Percentiles rank a stretch among this genome's conserved stretches.
Conservation (phyloP, 306 rosid species). For the Gastrolobium villosum region DNA sequence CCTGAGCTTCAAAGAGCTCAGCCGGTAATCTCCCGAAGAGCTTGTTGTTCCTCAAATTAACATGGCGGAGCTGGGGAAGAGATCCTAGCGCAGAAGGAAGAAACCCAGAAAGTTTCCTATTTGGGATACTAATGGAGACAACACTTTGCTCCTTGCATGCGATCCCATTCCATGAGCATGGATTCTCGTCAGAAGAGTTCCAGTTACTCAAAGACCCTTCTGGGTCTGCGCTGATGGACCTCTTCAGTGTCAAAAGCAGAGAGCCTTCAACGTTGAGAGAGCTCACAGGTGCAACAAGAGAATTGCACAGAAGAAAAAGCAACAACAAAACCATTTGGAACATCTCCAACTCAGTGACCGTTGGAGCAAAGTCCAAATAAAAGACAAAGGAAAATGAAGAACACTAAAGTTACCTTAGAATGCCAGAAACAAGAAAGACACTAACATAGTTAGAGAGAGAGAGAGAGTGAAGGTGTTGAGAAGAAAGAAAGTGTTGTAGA, state of each 20-base stretch:
- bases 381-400: conserved; percentile 39
- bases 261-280: conserved; percentile 64
- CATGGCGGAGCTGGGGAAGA: conserved; percentile 72
- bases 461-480: neutral
- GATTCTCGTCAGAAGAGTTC: conserved; percentile 75
- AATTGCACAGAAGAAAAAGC: conserved; percentile 55
- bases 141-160: conserved; percentile 73
- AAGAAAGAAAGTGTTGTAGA: conserved; percentile 31
- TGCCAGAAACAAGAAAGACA: conserved; percentile 33
- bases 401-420: conserved; percentile 42
- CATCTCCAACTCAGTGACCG: conserved; percentile 45
- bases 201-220: conserved; percentile 67
- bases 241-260: conserved; percentile 68
- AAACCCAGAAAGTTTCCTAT: conserved; percentile 69
- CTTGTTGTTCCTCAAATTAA: conserved; percentile 72
- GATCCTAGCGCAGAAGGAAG: conserved; percentile 67
- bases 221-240: conserved; percentile 68
- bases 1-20: conserved; percentile 67
- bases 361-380: conserved; percentile 7
- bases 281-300: conserved; percentile 45
- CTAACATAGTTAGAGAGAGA: conserved; percentile 9
- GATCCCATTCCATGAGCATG: conserved; percentile 81
- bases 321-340: conserved; percentile 39
- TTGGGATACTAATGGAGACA: conserved; percentile 72
- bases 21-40: conserved; percentile 65